Percentiles rank a stretch among this genome's conserved stretches.
These are phyloP conservation scores for Taphrina deformans DNA, from an alignment of 1,139 yeast genomes.

Conservation along the genomic window DNA sequence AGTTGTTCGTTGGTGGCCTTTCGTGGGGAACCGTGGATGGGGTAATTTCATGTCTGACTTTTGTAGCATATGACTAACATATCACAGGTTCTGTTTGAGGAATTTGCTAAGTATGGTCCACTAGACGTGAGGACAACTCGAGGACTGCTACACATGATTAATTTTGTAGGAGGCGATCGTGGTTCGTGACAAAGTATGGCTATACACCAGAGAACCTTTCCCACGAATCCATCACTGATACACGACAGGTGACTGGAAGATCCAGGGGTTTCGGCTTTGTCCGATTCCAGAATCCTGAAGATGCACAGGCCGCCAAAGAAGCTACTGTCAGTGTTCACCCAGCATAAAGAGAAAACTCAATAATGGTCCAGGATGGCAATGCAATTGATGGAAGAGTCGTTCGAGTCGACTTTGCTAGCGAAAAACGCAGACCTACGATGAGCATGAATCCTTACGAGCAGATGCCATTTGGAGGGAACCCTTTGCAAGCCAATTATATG, in stretches of 20 bases:
- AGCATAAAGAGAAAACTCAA: background rate
- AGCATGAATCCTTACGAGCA: conserved; percentile 16
- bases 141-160: background rate
- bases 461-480: background rate
- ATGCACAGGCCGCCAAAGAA: conserved; percentile 82
- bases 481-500: background rate
- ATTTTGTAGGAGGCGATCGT: conserved; percentile 12
- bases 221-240: background rate
- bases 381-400: conserved; percentile 31
- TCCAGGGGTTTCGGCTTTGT: conserved; percentile 98
- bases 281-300: conserved; percentile 96
- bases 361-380: conserved; percentile 18
- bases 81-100: conserved; percentile 19
- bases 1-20: conserved; percentile 32
- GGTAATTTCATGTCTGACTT: background rate
- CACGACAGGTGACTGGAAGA: conserved; percentile 58
- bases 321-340: conserved; percentile 7
- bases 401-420: conserved; percentile 31
- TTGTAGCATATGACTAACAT: background rate
- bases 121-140: conserved; percentile 15
- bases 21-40: conserved; percentile 30
- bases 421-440: conserved; percentile 15
- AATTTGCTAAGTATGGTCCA: conserved; percentile 28
- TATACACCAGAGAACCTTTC: background rate
- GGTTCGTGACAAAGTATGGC: conserved; percentile 14